Conservation (phyloP, 208 protist species). For the Naegleria lovaniensis region DNA sequence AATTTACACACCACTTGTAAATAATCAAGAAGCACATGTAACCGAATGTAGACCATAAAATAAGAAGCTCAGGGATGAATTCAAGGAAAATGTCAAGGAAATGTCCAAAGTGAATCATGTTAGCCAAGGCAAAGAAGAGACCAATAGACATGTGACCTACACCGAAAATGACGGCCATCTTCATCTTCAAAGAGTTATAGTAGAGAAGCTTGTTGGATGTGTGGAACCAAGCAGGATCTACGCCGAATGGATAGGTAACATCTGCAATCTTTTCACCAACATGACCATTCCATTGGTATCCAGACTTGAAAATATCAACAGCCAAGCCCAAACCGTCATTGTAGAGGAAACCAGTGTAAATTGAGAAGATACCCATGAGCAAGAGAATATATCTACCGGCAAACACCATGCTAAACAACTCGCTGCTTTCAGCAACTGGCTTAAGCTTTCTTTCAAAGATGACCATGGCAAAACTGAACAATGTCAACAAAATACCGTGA, state of each 20-base stretch:
- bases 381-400: conserved; percentile 86
- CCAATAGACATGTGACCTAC: conserved; percentile 92
- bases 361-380: conserved; percentile 88
- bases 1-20: conserved; percentile 88
- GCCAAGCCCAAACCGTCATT: conserved; percentile 86
- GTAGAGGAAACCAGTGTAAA: conserved; percentile 95
- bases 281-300: neutral
- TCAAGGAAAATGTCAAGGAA: conserved; percentile 70
- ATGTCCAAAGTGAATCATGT: conserved; percentile 77
- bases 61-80: conserved; percentile 93
- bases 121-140: conserved; percentile 76
- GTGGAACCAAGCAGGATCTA: conserved; percentile 76
- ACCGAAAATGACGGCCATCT: conserved; percentile 91
- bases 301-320: conserved; percentile 38
- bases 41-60: conserved; percentile 83
- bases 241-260: conserved; percentile 55
- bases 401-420: conserved; percentile 78
- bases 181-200: conserved; percentile 99
- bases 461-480: conserved; percentile 68
- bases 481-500: conserved; percentile 88
- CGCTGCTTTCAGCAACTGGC: conserved; percentile 64
- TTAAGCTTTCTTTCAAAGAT: conserved; percentile 73
- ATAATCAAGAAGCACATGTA: conserved; percentile 95
- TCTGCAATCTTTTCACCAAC: conserved; percentile 21
- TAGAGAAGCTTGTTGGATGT: conserved; percentile 91